Conservation (phyloP, 768 basidiomycete genomes). For the Phlegmacium glaucopus region DNA sequence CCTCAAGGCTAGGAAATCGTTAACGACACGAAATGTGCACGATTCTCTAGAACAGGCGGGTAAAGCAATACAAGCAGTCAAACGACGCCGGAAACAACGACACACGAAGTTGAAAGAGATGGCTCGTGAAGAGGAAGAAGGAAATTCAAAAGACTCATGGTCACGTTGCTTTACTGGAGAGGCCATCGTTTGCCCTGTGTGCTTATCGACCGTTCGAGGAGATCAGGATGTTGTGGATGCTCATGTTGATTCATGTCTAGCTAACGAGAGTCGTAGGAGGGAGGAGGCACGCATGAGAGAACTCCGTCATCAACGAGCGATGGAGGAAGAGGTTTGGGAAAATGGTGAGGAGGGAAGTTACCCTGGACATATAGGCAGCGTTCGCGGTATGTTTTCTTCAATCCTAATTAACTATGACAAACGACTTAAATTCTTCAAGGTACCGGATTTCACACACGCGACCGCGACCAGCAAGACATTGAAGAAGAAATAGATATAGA, state of each 20-base stretch:
- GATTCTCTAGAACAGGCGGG: constrained; percentile 37
- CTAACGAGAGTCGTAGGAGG: constrained; percentile 44
- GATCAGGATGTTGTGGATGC: constrained; percentile 74
- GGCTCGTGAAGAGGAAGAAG: constrained; percentile 58
- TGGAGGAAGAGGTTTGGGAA: constrained; percentile 31
- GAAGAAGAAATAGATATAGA: constrained; percentile 83
- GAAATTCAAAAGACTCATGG: constrained; percentile 26
- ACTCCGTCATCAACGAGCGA: constrained; percentile 22
- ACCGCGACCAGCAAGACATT: constrained; percentile 53
- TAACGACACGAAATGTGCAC: constrained; percentile 21
- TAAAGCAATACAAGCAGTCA: constrained; percentile 60
- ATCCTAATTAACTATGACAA: constrained; percentile 7
- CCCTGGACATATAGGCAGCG: constrained; percentile 43
- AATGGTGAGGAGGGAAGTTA: constrained; percentile 22
- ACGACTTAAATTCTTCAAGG: constrained; percentile 34
- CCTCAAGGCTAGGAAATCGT: constrained; percentile 37
- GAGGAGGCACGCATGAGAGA: constrained; percentile 41
- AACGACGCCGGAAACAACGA: constrained; percentile 66
- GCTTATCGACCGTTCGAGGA: constrained; percentile 51
- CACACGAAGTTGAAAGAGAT: constrained; percentile 66
- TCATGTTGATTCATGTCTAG: constrained; percentile 79
- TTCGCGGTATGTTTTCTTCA: constrained; percentile 35
- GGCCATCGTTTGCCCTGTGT: constrained; percentile 68
- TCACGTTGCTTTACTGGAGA: constrained; percentile 29
- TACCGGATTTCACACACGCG: constrained; percentile 68